Evolutionary conservation across 768 basidiomycete species (phyloP), one percentile per base, ranked within the genome.

Genomic region (Termitomyces sp.): DNA sequence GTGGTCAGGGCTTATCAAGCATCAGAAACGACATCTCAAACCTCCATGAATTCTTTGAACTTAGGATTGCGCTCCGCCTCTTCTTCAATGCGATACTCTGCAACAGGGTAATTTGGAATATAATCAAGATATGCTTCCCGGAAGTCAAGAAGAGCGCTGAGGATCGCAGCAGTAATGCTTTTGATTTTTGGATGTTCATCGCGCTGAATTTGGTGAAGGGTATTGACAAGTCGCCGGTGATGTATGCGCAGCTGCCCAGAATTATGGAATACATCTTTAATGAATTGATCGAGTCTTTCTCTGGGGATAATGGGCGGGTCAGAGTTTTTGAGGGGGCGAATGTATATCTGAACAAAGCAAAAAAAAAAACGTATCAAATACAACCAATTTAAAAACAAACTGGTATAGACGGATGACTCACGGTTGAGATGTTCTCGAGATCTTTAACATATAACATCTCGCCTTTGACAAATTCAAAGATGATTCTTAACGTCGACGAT

Each of bases 371-470:
- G n/a, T 24, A 41, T 51, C 20, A 58, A 36, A 44, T 29, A 49
- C 6, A 7, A 58, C 28, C 37, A 37, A 31, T 29, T 39, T 9
- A 13, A 47, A 20, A 34, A 54, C 31, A 46, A 15, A 34, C 18
- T 24, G 45, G 2, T 15, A n/a, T 37, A n/a, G 53, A 49, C 34
- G 36, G 59, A 18, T 8, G n/a, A 71, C 84, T 29, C 62, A 94
- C 93, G 51, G 75, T 78, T 57, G 92, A 88, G 51, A 97, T 88
- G 54, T 87, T 92, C 70, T 94, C 90, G 51, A 98, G 73, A 75
- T 97, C 95, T 60, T 86, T 90, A n/a, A 96, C 94, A 69, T 96
- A 97, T 26, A 85, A 83, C 94, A 98, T 98, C 73, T 98, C 94
- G 58, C 90, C 90, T 68, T 96, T 91, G 71, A 98, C 96, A 57